A percentile compares a stretch with the other conserved stretches of the same genome.
phyloP scores from a whole-genome alignment of 2,329 filamentous ascomycete genomes.

The Hortaea werneckii region DNA sequence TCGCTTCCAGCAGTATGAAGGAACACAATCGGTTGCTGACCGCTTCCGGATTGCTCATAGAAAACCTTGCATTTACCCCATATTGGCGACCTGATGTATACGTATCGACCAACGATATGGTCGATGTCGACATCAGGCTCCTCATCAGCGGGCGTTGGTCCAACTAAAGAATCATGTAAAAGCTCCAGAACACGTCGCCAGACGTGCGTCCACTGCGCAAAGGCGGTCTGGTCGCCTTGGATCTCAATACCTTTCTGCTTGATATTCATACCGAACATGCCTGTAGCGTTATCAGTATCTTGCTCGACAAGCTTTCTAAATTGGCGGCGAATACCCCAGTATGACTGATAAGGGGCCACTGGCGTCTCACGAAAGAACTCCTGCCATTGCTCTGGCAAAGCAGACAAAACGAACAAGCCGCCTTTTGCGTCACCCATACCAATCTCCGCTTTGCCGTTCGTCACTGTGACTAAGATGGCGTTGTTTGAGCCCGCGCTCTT shows the following conservation, averaged over 20 bases:
- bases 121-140: constrained; percentile 32
- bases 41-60: constrained; percentile 39
- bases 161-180: constrained; percentile 37
- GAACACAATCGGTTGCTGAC: constrained; percentile 35
- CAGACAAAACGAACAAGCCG: constrained; percentile 30
- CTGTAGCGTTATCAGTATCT: constrained; percentile 8
- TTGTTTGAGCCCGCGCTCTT: constrained; percentile 20
- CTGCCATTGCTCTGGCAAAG: constrained; percentile 37
- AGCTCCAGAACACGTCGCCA: constrained; percentile 41
- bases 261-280: constrained; percentile 36
- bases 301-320: constrained; percentile 1
- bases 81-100: constrained; percentile 34
- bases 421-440: constrained; percentile 14
- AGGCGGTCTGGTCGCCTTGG: constrained; percentile 36
- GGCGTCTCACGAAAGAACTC: constrained; percentile 36
- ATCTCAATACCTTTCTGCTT: constrained; percentile 41
- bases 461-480: constrained; percentile 20
- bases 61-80: constrained; percentile 43
- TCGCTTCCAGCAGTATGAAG: constrained; percentile 34
- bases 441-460: constrained; percentile 20
- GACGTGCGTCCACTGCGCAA: constrained; percentile 36
- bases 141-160: constrained; percentile 32
- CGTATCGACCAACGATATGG: constrained; percentile 38
- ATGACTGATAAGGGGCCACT: constrained; percentile 35
- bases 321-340: constrained; percentile 28